Evolutionary conservation across 768 basidiomycete species (phyloP), one percentile per base, ranked within the genome.

Genomic region (Ramaria sp.): DNA sequence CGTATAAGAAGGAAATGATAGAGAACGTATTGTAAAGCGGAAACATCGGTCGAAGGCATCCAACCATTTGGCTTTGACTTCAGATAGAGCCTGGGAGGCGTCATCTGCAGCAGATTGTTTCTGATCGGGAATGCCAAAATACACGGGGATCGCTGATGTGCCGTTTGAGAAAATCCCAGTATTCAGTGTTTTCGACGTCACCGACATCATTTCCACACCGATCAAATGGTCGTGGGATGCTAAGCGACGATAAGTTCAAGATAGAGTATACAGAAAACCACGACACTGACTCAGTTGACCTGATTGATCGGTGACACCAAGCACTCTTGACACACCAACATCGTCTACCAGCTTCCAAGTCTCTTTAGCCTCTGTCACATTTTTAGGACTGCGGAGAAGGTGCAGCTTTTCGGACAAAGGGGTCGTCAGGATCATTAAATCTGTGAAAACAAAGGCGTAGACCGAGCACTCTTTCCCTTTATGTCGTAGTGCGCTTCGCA

Each of bases 381-480:
- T 50, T 5, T 52, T 50, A n/a, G 41, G 55, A n/a, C 30, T 50
- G 28, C 45, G 45, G 10, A 28, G 6, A 10, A 47, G 10, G 37
- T 64, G 56, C 16, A 55, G 18, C 42, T 22, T 56, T 34, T 10
- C 60, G 56, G 55, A 58, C 1, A 57, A 57, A n/a, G 70, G 67
- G 22, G 67, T 67, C 16, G 79, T 75, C 27, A 89, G 64, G n/a
- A 90, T 60, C 47, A 87, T 63, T 30, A 90, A 55, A 64, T 92
- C 88, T 16, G 78, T 78, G 66, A 90, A 88, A 13, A 86, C 74
- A 53, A 79, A 71, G 15, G 65, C 69, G 47, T 72, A 70, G 8
- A 71, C 60, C 7, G 54, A 34, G 15, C 51, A 55, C 44, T 61
- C 63, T 25, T 43, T 53, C 51, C 32, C 9, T 42, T 39, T 48